phyloP scores from a whole-genome alignment of 768 basidiomycete species.

The Mycena leptocephala region DNA sequence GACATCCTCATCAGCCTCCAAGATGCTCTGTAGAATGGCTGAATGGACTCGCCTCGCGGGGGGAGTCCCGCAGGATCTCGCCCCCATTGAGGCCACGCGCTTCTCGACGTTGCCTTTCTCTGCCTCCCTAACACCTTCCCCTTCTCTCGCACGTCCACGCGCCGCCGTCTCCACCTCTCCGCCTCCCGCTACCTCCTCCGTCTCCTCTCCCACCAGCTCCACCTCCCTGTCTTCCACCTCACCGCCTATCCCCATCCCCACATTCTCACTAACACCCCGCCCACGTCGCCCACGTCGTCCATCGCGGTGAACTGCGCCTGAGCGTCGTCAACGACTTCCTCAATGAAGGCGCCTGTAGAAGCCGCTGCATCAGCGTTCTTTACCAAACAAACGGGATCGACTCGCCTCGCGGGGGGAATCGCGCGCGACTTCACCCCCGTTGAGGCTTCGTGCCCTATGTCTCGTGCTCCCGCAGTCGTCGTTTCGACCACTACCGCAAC shows the following conservation, averaged over 20 bases:
- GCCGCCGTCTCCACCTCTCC: background rate
- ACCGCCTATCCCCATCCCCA: too few species aligned
- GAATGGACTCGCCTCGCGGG: constrained; percentile 22
- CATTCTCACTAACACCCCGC: too few species aligned
- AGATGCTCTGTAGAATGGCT: background rate
- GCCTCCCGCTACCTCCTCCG: background rate
- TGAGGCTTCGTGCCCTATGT: too few species aligned
- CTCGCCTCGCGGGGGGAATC: constrained; percentile 28
- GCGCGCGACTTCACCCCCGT: constrained; percentile 9
- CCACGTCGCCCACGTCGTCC: too few species aligned
- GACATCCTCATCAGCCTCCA: too few species aligned
- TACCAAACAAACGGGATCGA: background rate
- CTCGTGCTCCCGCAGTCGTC: background rate
- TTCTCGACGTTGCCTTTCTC: background rate
- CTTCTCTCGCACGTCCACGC: background rate
- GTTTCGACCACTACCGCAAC: background rate
- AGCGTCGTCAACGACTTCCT: too few species aligned
- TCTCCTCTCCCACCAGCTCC: background rate
- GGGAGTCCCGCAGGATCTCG: background rate
- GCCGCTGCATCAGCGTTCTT: background rate
- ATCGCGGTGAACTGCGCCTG: too few species aligned
- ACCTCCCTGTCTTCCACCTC: too few species aligned
- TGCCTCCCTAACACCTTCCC: background rate
- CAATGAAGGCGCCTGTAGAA: background rate
- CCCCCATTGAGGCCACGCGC: constrained; percentile 9